phyloP scores from a whole-genome alignment of 148 eudicot species.

The Fagopyrum homotropicum region DNA sequence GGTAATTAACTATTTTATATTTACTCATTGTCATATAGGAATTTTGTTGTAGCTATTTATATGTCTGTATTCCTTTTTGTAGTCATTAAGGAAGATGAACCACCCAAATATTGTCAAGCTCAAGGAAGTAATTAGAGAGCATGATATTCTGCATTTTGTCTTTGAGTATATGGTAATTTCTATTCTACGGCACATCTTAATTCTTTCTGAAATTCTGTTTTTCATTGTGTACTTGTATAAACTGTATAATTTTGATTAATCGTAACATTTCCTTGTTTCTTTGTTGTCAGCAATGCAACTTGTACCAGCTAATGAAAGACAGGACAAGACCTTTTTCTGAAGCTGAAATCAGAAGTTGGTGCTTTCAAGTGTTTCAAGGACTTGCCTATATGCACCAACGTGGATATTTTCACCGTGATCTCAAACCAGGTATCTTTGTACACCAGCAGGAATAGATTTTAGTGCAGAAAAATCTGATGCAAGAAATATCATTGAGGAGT shows the following conservation, averaged over 20 bases:
- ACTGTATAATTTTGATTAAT: neutral
- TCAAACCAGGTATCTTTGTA: constrained; percentile 62
- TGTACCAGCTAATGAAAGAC: constrained; percentile 80
- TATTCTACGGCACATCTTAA: neutral
- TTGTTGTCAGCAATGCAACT: constrained; percentile 54
- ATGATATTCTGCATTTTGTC: constrained; percentile 73
- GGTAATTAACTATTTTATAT: constrained; percentile 15
- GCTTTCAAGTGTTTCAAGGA: constrained; percentile 95
- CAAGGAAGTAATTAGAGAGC: constrained; percentile 89
- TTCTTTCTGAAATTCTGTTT: neutral
- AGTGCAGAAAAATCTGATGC: neutral
- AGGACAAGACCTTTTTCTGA: constrained; percentile 67
- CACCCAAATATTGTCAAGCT: constrained; percentile 93
- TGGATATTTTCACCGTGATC: constrained; percentile 96
- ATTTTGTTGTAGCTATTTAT: neutral
- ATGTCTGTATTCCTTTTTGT: constrained; percentile 15
- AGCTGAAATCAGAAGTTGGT: constrained; percentile 83
- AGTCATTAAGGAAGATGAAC: constrained; percentile 87
- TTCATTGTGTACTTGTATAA: neutral
- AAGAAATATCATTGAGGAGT: neutral
- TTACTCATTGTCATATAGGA: neutral
- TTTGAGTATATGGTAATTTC: constrained; percentile 81
- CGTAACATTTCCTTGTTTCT: neutral
- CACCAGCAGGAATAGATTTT: neutral
- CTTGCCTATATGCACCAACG: constrained; percentile 93